phyloP scores from a whole-genome alignment of 495 filamentous ascomycete genomes.

The Neurospora intermedia region DNA sequence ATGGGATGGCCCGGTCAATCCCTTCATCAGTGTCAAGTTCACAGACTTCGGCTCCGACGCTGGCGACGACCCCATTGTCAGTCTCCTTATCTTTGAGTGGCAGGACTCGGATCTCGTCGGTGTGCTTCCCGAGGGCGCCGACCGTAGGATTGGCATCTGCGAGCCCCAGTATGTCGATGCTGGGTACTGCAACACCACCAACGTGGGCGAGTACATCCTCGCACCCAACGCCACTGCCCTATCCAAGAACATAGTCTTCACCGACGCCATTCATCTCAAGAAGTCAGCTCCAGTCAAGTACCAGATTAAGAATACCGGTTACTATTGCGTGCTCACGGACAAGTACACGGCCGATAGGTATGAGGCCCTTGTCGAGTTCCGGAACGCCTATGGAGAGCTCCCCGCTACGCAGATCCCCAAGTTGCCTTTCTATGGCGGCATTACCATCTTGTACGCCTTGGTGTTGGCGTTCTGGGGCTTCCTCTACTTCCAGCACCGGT shows the following conservation, averaged over 20 bases:
- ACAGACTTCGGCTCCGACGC: conserved; percentile 44
- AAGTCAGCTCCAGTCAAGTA: conserved; percentile 66
- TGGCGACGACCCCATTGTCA: conserved; percentile 62
- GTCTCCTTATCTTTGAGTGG: conserved; percentile 91
- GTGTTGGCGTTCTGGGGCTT: conserved; percentile 86
- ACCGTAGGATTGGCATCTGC: conserved; percentile 65
- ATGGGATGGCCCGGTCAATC: conserved; percentile 84
- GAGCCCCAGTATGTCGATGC: conserved; percentile 53
- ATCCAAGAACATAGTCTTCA: conserved; percentile 60
- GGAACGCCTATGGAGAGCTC: conserved; percentile 93
- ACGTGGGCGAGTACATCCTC: conserved; percentile 81
- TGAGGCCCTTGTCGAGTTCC: conserved; percentile 75
- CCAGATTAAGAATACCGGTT: conserved; percentile 75
- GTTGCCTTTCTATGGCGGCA: conserved; percentile 90
- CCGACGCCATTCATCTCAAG: conserved; percentile 73
- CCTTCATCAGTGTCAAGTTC: conserved; percentile 80
- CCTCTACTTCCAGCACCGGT: conserved; percentile 87
- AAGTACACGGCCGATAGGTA: conserved; percentile 54
- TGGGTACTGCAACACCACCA: conserved; percentile 56
- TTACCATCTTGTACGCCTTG: conserved; percentile 90
- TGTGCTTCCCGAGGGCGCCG: conserved; percentile 21
- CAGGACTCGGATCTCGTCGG: conserved; percentile 72
- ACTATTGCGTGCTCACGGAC: conserved; percentile 85
- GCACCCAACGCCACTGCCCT: conserved; percentile 56
- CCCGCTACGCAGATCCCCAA: conserved; percentile 93